phyloP scores from a whole-genome alignment of 192 early-diverging fungal species.

The Phycomyces nitens region DNA sequence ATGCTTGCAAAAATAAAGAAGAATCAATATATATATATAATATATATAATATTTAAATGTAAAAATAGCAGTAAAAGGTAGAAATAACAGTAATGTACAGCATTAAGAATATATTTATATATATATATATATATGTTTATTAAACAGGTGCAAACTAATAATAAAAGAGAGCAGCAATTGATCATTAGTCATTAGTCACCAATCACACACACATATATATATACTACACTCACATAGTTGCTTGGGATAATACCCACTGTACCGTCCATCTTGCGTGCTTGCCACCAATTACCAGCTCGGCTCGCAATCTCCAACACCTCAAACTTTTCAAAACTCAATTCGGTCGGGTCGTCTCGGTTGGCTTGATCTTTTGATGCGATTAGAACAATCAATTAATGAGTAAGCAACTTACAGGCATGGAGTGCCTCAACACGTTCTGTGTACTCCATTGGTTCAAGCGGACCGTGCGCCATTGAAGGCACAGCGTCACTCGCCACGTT shows the following conservation, averaged over 20 bases:
- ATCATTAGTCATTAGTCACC: too few species aligned
- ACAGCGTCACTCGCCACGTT: background rate
- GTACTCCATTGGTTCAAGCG: slow-evolving; percentile 42
- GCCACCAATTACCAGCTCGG: slow-evolving; percentile 97
- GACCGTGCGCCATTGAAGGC: slow-evolving; percentile 22
- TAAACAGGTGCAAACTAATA: slow-evolving; percentile 2
- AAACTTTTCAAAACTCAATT: slow-evolving; percentile 83
- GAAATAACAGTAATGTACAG: too few species aligned
- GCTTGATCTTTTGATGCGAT: slow-evolving; percentile 60
- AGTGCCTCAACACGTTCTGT: slow-evolving; percentile 66
- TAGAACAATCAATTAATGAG: background rate
- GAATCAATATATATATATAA: too few species aligned
- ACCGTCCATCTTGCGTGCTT: slow-evolving; percentile 81
- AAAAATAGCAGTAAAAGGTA: too few species aligned
- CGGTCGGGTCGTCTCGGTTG: slow-evolving; percentile 86
- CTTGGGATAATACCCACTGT: slow-evolving; percentile 83
- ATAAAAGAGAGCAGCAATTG: background rate
- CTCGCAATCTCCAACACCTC: slow-evolving; percentile 85
- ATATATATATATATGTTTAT: too few species aligned
- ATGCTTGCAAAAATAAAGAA: too few species aligned
- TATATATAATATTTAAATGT: too few species aligned
- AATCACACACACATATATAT: background rate
- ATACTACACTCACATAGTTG: slow-evolving; percentile 60
- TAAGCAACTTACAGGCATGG: slow-evolving; percentile 53
- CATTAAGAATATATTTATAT: too few species aligned